Evolutionary conservation across 177 flowering plant species (phyloP), one percentile per base, ranked within the genome.

Genomic region (Vitis hybrid): DNA sequence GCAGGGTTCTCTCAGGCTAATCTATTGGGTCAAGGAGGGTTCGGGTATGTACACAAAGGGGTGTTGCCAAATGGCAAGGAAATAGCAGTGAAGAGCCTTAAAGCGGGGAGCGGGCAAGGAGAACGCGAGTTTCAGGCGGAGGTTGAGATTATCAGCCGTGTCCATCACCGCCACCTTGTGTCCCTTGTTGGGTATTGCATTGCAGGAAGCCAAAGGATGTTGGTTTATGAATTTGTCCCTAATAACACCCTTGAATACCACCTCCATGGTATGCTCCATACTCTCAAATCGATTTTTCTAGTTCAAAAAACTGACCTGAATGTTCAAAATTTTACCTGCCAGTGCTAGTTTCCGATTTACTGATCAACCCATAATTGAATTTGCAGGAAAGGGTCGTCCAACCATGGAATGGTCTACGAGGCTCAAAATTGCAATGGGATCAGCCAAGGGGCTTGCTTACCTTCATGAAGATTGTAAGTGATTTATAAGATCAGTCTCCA

Each of bases 401-500:
- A 19, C 78, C 13, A 84, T 93, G 88, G 91, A 86, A 3, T 93
- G 85, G 84, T 45, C 86, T 1, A 79, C 82, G 1, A 86, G 98
- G 76, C 68, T 91, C 45, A 86, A 71, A 64, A 93, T 93, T 72
- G 97, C 93, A 1, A 4, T 91, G 58, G 98, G 98, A 48, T 80
- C 97, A 1, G 98, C 98, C 30, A 93, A 84, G 76, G 98, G 98
- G 17, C 89, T 93, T 75, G 93, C 97, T 9, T 93, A 91, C 75
- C 87, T 93, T 72, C 98, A 93, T 63, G 98, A 93, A 83, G 97
- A 93, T 76, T 93, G 98, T 93, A 79, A 82, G 86, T 69, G 1
- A 52, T 60, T 56, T 50, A 1, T 32, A 12, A 19, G 11, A 32
- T 68, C 26, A 32, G 2, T 63, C 8, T 39, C 0, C 45, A 39